These are phyloP conservation scores for Aspergillus novofumigatus DNA, from an alignment of 2,329 filamentous ascomycete genomes.

Conservation along the genomic window DNA sequence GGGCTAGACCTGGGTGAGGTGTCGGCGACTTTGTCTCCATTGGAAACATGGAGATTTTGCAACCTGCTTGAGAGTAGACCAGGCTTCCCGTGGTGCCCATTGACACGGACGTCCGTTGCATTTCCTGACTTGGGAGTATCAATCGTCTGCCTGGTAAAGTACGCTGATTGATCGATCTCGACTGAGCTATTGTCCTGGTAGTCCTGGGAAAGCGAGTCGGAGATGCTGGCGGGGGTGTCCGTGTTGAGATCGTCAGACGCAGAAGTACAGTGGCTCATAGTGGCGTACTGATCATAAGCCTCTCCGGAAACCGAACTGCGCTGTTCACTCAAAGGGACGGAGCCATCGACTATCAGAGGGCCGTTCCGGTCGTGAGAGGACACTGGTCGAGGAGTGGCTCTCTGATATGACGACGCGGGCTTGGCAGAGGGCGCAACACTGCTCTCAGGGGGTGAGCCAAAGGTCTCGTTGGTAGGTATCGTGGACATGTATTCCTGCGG, in stretches of 20 bases:
- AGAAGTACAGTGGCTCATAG: conserved; percentile 38
- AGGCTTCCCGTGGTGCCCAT: conserved; percentile 26
- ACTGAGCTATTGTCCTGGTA: conserved; percentile 34
- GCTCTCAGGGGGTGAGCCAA: conserved; percentile 21
- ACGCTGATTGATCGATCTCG: conserved; percentile 30
- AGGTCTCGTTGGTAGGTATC: conserved; percentile 21
- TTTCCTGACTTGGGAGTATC: conserved; percentile 19
- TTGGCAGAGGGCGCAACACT: conserved; percentile 18
- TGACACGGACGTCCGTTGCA: conserved; percentile 14
- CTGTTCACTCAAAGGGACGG: conserved; percentile 37
- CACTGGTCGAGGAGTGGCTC: conserved; percentile 24
- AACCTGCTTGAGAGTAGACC: conserved; percentile 35
- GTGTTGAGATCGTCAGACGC: conserved; percentile 37
- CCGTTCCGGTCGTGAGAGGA: conserved; percentile 30
- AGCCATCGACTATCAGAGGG: conserved; percentile 47
- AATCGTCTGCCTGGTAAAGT: conserved; percentile 23
- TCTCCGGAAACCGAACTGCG: conserved; percentile 31
- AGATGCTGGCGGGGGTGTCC: conserved; percentile 35
- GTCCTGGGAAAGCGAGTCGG: conserved; percentile 37
- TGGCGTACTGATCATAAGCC: conserved; percentile 32
- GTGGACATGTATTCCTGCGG: conserved; percentile 33
- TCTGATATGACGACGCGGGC: conserved; percentile 17
- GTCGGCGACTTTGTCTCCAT: conserved; percentile 28
- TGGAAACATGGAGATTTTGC: conserved; percentile 36
- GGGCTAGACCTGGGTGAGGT: conserved; percentile 18